Base-by-base conservation (phyloP, 2,329 filamentous ascomycete species). In the Aureobasidium sp. region DNA sequence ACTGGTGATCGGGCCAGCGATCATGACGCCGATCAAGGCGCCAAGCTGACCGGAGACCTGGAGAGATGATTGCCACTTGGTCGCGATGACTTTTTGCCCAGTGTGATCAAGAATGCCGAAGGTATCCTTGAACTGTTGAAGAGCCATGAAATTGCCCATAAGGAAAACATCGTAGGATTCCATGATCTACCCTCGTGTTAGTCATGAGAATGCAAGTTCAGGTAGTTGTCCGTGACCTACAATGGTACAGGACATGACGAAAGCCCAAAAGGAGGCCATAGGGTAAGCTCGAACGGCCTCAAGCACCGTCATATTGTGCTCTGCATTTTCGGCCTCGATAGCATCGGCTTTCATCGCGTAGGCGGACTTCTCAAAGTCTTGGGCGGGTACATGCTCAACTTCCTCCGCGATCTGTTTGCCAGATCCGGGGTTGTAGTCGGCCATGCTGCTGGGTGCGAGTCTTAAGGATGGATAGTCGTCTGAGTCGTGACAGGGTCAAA, bases 151-250 rank as follows among this genome's bases (percentile, higher is more conserved):
- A 63, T 82, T 79, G 53, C 80, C 79, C 68, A 81, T 84, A 27
- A 86, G 73, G 75, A 86, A 86, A 64, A 86, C 80, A 70, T 78
- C 78, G 76, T 84, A 86, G 4, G 83, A 81, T 70, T 86, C 84
- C 84, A 86, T 86, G 66, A 85, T 83, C 83, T 86, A 68, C 49
- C 21, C 21, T 64, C 27, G 64, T 57, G 65, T 63, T 49, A 21
- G 21, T 21, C 21, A 21, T 21, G 21, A n/a, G n/a, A n/a, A n/a
- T n/a, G n/a, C 36, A 39, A 52, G 29, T 53, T 52, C 25, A 15
- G 39, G 50, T 30, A 44, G 39, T 36, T 21, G 10, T 36, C 21
- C 21, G 21, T 16, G 62, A 65, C 81, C 75, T 71, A 83, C 81
- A 73, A 83, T 83, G 27, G 78, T 82, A 73, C 70, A 82, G 52